These are phyloP conservation scores for button mushroom (Agaricus bisporus) DNA, from an alignment of 768 basidiomycete genomes.

Conservation along the genomic window DNA sequence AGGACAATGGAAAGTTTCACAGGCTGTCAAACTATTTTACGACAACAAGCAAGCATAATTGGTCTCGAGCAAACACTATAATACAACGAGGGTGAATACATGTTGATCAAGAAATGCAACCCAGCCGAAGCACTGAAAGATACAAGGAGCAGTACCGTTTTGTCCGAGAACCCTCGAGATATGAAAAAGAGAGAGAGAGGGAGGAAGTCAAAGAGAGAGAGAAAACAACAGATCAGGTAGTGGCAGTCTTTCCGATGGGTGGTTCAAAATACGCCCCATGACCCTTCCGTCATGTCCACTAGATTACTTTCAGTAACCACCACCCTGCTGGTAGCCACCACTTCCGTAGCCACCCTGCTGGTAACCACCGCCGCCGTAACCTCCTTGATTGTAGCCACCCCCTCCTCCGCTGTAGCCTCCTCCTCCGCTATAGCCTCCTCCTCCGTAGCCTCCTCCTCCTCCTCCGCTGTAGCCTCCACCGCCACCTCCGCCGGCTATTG, in stretches of 20 bases:
- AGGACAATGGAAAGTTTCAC: conserved; percentile 9
- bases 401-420: conserved; percentile 18
- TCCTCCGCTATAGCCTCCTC: conserved; percentile 18
- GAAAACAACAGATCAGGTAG: not conserved
- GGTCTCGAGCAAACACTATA: conserved; percentile 12
- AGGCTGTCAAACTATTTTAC: not conserved
- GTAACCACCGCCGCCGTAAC: conserved; percentile 8
- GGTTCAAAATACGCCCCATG: not conserved
- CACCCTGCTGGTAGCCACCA: conserved; percentile 18
- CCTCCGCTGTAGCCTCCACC: conserved; percentile 14
- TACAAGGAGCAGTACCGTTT: conserved; percentile 7
- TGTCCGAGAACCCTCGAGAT: conserved; percentile 9
- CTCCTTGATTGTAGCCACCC: conserved; percentile 19
- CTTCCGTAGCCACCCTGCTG: conserved; percentile 19
- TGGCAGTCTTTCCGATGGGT: not conserved
- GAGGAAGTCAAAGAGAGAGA: not conserved
- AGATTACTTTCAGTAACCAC: conserved; percentile 12
- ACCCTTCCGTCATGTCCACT: conserved; percentile 3
- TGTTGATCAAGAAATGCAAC: conserved; percentile 10
- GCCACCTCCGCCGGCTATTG: conserved; percentile 16
- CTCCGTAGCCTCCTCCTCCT: conserved; percentile 21
- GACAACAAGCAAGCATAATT: conserved; percentile 4
- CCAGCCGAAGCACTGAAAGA: conserved; percentile 14
- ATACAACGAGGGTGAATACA: conserved; percentile 10
- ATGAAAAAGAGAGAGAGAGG: not conserved